Percentiles rank a stretch among this genome's conserved stretches.
Conservation (phyloP, 2,329 filamentous ascomycete genomes). For the Trichoderma breve region DNA sequence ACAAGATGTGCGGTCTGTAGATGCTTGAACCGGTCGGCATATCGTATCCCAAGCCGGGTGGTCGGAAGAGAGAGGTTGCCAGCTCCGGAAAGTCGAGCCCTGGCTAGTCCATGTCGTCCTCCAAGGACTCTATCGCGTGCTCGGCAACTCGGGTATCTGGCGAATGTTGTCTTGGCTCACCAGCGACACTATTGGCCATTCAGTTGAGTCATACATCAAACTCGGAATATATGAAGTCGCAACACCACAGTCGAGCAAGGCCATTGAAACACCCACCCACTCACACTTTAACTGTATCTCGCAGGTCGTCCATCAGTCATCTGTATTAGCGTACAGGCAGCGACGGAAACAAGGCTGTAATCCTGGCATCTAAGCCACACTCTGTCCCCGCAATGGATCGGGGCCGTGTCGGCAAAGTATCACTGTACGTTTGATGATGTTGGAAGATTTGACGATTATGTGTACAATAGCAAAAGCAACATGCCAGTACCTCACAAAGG, state of each 20-base stretch:
- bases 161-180: background rate
- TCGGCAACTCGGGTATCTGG: background rate
- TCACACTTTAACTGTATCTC: background rate
- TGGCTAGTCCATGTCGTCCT: background rate
- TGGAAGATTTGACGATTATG: background rate
- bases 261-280: background rate
- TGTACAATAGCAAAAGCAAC: background rate
- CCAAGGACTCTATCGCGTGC: constrained; percentile 10
- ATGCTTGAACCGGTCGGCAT: background rate
- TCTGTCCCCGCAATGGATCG: background rate
- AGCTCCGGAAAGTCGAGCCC: background rate
- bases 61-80: background rate
- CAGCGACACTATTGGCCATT: background rate
- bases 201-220: background rate
- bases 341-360: background rate
- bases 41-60: background rate
- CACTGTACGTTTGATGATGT: background rate
- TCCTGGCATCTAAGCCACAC: background rate
- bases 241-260: background rate
- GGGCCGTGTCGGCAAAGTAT: background rate
- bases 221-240: background rate
- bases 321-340: background rate
- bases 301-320: background rate
- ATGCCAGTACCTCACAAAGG: background rate
- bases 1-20: background rate